These are phyloP conservation scores for Agastache rugosa DNA, from an alignment of 257 asterid genomes.

Conservation along the genomic window DNA sequence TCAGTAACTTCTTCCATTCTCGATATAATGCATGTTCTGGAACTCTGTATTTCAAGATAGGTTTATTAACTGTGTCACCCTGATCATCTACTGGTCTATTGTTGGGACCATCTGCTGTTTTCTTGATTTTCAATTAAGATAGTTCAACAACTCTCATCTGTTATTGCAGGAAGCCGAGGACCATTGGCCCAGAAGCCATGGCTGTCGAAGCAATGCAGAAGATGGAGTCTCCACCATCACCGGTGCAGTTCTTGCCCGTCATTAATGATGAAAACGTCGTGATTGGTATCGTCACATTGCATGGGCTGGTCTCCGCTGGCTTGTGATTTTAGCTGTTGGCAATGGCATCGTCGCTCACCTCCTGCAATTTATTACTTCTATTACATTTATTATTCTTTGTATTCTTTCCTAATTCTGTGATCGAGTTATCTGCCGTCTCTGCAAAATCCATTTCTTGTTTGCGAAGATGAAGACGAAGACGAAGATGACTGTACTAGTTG, in stretches of 20 bases:
- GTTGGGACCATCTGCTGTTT: neutral
- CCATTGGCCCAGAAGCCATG: slow-evolving; percentile 80
- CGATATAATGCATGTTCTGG: neutral
- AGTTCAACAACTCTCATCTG: neutral
- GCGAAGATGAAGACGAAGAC: neutral
- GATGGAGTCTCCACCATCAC: slow-evolving; percentile 97
- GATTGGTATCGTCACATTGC: slow-evolving; percentile 88
- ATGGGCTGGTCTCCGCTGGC: slow-evolving; percentile 72
- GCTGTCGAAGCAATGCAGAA: slow-evolving; percentile 95
- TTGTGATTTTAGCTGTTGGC: slow-evolving; percentile 37
- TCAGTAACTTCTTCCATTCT: neutral
- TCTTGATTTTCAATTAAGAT: neutral
- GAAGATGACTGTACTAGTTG: neutral
- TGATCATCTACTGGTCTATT: neutral
- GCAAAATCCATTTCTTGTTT: neutral
- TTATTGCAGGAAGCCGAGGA: slow-evolving; percentile 82
- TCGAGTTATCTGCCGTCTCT: neutral
- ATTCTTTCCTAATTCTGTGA: slow-evolving; percentile 36
- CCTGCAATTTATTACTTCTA: slow-evolving; percentile 14
- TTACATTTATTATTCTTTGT: slow-evolving; percentile 42
- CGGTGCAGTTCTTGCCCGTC: slow-evolving; percentile 94
- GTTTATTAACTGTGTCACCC: neutral
- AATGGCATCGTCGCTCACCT: neutral
- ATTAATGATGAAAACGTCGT: slow-evolving; percentile 59
- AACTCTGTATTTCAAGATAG: neutral